phyloP scores from a whole-genome alignment of 352 stramenopile species.

The Phytophthora sp. region DNA sequence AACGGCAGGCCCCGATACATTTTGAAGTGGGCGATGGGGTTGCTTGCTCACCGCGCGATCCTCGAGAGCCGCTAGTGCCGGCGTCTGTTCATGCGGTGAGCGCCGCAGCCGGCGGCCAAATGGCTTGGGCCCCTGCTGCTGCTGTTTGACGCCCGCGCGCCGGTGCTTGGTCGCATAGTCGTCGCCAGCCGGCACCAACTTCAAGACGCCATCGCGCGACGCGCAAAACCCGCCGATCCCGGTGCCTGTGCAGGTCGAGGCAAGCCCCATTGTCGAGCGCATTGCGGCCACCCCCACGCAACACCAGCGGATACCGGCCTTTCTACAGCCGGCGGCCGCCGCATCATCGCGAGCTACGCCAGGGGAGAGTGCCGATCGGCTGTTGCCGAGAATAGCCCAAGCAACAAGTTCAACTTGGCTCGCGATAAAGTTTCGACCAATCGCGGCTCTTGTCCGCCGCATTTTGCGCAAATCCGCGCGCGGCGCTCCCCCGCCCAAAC shows the following conservation, averaged over 20 bases:
- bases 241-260: too few relatives aligned
- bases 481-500: background rate
- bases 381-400: slow-evolving; percentile 15
- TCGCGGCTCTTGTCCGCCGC: background rate
- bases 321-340: background rate
- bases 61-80: slow-evolving; percentile 21
- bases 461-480: slow-evolving; percentile 15
- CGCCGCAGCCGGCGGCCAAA: background rate
- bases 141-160: background rate
- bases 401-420: slow-evolving; percentile 23
- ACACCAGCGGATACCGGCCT: background rate
- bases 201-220: too few relatives aligned
- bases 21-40: slow-evolving; percentile 10
- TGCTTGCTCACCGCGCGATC: slow-evolving; percentile 35
- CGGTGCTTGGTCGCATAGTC: too few relatives aligned
- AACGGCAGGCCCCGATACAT: slow-evolving; percentile 24
- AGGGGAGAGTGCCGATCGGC: too few relatives aligned
- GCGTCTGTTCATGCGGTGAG: slow-evolving; percentile 15
- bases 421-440: slow-evolving; percentile 21
- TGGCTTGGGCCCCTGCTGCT: background rate
- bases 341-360: too few relatives aligned
- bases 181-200: too few relatives aligned
- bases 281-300: too few relatives aligned
- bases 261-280: too few relatives aligned
- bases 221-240: too few relatives aligned